Evolutionary conservation across 805 yeast species (phyloP).

Genomic region (Jamesozyma jinghongensis): DNA sequence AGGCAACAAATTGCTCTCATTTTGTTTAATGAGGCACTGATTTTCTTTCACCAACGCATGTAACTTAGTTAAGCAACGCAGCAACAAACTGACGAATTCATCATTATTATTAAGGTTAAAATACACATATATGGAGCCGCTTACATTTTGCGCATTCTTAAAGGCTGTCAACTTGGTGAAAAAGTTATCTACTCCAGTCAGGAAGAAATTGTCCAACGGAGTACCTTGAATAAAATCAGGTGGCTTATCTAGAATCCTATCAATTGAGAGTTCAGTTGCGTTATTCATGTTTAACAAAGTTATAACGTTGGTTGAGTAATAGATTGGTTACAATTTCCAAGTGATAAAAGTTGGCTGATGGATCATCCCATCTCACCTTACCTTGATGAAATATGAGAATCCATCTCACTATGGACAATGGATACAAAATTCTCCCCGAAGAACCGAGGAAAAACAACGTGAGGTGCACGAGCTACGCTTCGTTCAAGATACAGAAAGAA

Average conservation of each 20-base stretch:
- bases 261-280: not conserved
- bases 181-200: constrained; percentile 11
- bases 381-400: too few relatives aligned
- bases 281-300: too few relatives aligned
- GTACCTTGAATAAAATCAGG: constrained; percentile 29
- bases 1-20: constrained; percentile 32
- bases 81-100: constrained; percentile 15
- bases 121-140: constrained; percentile 8
- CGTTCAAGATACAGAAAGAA: too few relatives aligned
- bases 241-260: constrained; percentile 7
- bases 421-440: too few relatives aligned
- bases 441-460: too few relatives aligned
- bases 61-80: constrained; percentile 10
- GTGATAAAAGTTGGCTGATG: too few relatives aligned
- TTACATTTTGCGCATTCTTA: not conserved
- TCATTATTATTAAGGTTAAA: constrained; percentile 11
- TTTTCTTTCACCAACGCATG: constrained; percentile 8
- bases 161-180: constrained; percentile 8
- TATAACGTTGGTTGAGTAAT: too few relatives aligned
- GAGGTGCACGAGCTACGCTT: too few relatives aligned
- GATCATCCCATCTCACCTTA: too few relatives aligned
- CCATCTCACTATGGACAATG: too few relatives aligned
- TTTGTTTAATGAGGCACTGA: constrained; percentile 5
- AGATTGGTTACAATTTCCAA: too few relatives aligned
- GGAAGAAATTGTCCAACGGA: constrained; percentile 29